Conservation (phyloP, 371 early-diverging fungal genomes). For the Mucor saturninus region DNA sequence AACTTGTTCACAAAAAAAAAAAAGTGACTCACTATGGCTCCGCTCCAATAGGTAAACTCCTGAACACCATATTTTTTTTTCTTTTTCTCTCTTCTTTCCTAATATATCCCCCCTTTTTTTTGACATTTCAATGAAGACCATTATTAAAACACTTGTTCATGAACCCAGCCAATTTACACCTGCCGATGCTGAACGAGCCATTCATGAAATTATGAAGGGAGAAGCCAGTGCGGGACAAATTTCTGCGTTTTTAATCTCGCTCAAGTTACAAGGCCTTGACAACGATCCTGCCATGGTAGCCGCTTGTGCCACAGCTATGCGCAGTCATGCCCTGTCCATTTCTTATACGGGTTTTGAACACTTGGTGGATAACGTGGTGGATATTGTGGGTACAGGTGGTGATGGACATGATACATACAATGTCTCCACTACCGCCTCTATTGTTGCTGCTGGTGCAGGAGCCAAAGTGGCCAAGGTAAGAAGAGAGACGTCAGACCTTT, state of each 20-base stretch:
- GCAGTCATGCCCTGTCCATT: slow-evolving; percentile 61
- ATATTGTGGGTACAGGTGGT: slow-evolving; percentile 98
- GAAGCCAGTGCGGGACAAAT: slow-evolving; percentile 82
- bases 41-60: background rate
- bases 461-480: slow-evolving; percentile 89
- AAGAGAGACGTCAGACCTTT: no score
- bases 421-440: slow-evolving; percentile 90
- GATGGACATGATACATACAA: slow-evolving; percentile 97
- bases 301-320: slow-evolving; percentile 73
- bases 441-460: slow-evolving; percentile 95
- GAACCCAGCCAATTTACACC: slow-evolving; percentile 71
- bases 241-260: slow-evolving; percentile 80
- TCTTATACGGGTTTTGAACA: slow-evolving; percentile 48
- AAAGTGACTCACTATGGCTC: slow-evolving; percentile 4
- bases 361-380: slow-evolving; percentile 65
- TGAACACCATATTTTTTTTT: background rate
- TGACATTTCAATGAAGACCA: slow-evolving; percentile 39
- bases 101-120: background rate
- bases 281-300: slow-evolving; percentile 81
- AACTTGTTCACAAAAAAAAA: no score
- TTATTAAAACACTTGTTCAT: slow-evolving; percentile 67
- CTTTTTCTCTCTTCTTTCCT: background rate
- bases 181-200: slow-evolving; percentile 65
- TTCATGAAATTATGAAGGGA: slow-evolving; percentile 79
- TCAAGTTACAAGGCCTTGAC: slow-evolving; percentile 76